These are phyloP conservation scores for Volvariella surrecta DNA, from an alignment of 1,284 basidiomycete species.

Conservation along the genomic window DNA sequence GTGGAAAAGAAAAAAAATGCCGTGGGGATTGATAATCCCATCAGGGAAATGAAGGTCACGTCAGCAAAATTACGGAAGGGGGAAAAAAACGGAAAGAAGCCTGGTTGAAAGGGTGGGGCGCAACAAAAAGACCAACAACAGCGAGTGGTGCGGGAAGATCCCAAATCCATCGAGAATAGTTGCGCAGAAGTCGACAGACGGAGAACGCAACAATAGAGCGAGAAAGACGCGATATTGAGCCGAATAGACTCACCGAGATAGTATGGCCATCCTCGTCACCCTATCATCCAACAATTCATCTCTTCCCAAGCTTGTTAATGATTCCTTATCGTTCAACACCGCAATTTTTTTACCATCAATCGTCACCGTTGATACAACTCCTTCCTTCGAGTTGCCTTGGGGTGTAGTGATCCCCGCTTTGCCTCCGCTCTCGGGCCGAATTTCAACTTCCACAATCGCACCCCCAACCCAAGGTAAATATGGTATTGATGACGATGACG, in stretches of 20 bases:
- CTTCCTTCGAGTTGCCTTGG: constrained; percentile 13
- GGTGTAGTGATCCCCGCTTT: constrained; percentile 10
- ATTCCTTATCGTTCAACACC: constrained; percentile 71
- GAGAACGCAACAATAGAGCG: not conserved
- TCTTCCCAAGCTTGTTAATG: constrained; percentile 54
- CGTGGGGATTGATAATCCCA: constrained; percentile 1
- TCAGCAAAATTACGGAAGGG: not conserved
- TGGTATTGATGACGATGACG: too few relatives aligned
- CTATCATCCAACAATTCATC: constrained; percentile 68
- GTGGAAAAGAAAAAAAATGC: constrained; percentile 8
- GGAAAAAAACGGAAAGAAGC: too few relatives aligned
- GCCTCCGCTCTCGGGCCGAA: constrained; percentile 31
- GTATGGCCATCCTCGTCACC: constrained; percentile 49
- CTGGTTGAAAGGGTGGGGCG: too few relatives aligned
- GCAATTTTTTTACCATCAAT: constrained; percentile 48
- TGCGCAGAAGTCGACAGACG: not conserved
- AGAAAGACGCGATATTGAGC: not conserved
- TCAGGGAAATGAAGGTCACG: not conserved
- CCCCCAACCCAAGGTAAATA: not conserved
- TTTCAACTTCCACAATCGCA: constrained; percentile 41
- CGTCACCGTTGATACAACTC: constrained; percentile 26
- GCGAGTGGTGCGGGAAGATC: not conserved
- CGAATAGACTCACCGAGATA: constrained; percentile 45
- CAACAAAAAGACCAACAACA: not conserved
- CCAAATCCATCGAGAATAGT: not conserved